A percentile compares a stretch with the other conserved stretches of the same genome.
Evolutionary conservation across 176 grass and related monocot genomes (phyloP).

Genomic region (Bromus sterilis): DNA sequence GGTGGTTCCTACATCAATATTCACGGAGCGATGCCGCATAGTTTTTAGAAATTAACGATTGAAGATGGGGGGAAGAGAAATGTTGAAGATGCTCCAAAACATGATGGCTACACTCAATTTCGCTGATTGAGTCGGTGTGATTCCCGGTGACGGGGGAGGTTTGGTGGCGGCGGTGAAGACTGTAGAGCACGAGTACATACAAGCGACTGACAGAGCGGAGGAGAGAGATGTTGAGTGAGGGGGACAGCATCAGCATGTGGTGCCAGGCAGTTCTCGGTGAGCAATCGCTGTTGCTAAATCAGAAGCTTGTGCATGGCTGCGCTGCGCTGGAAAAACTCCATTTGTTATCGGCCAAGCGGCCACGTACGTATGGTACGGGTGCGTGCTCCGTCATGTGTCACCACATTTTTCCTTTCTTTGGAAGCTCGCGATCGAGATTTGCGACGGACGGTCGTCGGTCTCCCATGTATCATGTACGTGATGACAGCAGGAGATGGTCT

Average conservation of each 20-base stretch:
- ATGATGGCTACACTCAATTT: too few species aligned
- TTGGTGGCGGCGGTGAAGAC: background rate
- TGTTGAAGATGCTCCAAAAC: too few species aligned
- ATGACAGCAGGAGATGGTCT: too few species aligned
- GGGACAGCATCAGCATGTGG: background rate
- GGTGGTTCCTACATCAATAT: too few species aligned
- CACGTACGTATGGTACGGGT: background rate
- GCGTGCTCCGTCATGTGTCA: conserved; percentile 8
- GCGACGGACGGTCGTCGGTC: background rate
- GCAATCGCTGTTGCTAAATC: background rate
- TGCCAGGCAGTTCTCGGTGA: conserved; percentile 9
- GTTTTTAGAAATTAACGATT: too few species aligned
- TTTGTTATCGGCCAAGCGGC: background rate
- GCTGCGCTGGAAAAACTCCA: background rate
- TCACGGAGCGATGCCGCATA: too few species aligned
- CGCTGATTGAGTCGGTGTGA: too few species aligned
- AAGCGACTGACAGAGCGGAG: background rate
- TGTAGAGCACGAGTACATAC: background rate
- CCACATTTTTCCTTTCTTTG: background rate
- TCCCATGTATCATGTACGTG: too few species aligned
- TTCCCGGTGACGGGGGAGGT: background rate
- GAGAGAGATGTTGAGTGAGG: background rate
- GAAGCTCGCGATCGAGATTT: background rate
- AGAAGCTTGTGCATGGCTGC: conserved; percentile 18
- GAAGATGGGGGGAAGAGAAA: too few species aligned